These are phyloP conservation scores for Colletotrichum salicis DNA, from an alignment of 2,329 filamentous ascomycete species.

Conservation along the genomic window DNA sequence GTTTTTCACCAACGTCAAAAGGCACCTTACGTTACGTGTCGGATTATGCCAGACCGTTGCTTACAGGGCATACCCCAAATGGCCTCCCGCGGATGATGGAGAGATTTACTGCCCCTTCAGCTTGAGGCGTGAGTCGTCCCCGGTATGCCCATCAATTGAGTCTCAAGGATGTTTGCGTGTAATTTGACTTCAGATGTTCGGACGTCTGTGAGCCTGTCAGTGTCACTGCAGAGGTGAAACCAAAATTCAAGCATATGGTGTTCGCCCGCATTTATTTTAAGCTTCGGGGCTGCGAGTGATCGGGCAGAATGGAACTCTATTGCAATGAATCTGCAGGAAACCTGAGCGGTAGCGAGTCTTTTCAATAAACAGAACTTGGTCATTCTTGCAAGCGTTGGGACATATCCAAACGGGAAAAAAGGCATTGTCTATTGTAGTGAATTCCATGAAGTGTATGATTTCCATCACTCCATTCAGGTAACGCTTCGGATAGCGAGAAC, in stretches of 20 bases:
- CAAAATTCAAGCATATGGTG: neutral
- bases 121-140: neutral
- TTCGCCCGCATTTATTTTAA: constrained; percentile 1
- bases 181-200: constrained; percentile 13
- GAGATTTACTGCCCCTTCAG: neutral
- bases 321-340: too few relatives aligned
- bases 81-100: neutral
- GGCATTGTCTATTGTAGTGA: neutral
- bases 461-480: neutral
- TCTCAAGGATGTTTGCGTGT: neutral
- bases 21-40: constrained; percentile 17
- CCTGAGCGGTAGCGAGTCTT: accelerated
- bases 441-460: neutral
- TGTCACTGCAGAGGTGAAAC: constrained; percentile 2
- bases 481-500: neutral
- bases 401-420: too few relatives aligned
- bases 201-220: constrained; percentile 12
- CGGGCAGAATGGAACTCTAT: neutral
- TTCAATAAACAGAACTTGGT: too few relatives aligned
- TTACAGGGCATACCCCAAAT: constrained; percentile 8
- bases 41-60: constrained; percentile 13
- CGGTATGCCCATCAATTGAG: neutral
- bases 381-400: neutral
- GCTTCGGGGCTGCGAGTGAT: neutral
- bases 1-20: neutral